phyloP scores from a whole-genome alignment of 2,329 filamentous ascomycete species.

The Dactylella cylindrospora region DNA sequence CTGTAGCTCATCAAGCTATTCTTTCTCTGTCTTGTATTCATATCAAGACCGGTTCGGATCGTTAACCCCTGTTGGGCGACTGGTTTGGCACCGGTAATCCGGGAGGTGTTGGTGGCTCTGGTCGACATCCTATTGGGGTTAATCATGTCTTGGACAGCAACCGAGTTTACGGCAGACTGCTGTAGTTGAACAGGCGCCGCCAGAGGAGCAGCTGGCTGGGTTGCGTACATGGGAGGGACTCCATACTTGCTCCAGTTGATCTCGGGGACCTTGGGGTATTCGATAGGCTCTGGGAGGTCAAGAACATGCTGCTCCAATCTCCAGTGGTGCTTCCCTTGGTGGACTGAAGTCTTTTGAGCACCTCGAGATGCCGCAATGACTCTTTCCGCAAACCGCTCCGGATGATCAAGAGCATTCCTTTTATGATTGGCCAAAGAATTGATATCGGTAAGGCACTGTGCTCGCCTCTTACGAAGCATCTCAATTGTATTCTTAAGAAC shows the following conservation, averaged over 20 bases:
- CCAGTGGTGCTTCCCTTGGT: constrained; percentile 42
- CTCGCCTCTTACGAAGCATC: constrained; percentile 34
- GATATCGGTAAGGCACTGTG: constrained; percentile 34
- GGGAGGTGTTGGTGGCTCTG: constrained; percentile 29
- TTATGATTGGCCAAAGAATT: constrained; percentile 22
- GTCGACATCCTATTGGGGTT: constrained; percentile 41
- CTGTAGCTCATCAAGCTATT: constrained; percentile 26
- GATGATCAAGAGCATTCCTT: constrained; percentile 14
- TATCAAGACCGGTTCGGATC: constrained; percentile 37
- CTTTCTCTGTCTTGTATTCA: constrained; percentile 31
- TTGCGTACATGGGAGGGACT: constrained; percentile 35
- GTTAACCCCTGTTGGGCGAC: constrained; percentile 21
- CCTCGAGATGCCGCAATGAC: constrained; percentile 42
- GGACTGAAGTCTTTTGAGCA: constrained; percentile 40
- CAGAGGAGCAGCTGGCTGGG: constrained; percentile 1
- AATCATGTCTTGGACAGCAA: constrained; percentile 35
- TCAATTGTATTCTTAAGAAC: constrained; percentile 31
- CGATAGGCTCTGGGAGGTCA: constrained; percentile 25
- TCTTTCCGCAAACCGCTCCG: constrained; percentile 38
- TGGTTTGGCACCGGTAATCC: constrained; percentile 10
- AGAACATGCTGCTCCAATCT: constrained; percentile 32
- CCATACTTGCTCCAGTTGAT: constrained; percentile 37
- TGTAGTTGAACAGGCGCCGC: constrained; percentile 3
- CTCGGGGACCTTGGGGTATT: constrained; percentile 26
- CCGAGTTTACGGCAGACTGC: constrained; percentile 11